phyloP scores from a whole-genome alignment of 2,329 filamentous ascomycete species.

The Xylariomycetidae sp. region DNA sequence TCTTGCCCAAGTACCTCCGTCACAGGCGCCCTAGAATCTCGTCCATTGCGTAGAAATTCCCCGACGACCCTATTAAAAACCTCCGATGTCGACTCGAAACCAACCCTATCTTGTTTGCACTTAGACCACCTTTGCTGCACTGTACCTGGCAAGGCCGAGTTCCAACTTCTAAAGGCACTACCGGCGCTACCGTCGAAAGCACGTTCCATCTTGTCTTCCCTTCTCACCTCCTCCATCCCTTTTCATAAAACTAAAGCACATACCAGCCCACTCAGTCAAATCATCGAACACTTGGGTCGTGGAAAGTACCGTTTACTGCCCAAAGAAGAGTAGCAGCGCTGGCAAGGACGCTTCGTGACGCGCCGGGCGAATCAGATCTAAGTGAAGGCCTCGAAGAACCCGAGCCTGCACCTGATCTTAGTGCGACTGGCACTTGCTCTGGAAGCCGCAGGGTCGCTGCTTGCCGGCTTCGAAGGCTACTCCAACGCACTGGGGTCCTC shows the following conservation, averaged over 20 bases:
- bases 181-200: slow-evolving; percentile 3
- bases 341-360: slow-evolving; percentile 10
- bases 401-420: slow-evolving; percentile 24
- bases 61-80: slow-evolving; percentile 21
- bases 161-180: too few relatives aligned
- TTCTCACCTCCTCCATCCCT: background rate
- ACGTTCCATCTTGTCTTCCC: slow-evolving; percentile 4
- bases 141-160: too few relatives aligned
- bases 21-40: slow-evolving; percentile 7
- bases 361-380: slow-evolving; percentile 13
- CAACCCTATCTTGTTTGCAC: slow-evolving; percentile 19
- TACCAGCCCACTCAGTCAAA: too few relatives aligned
- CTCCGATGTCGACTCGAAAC: slow-evolving; percentile 17
- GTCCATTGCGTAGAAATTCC: slow-evolving; percentile 11
- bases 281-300: too few relatives aligned
- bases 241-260: slow-evolving; percentile 1
- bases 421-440: slow-evolving; percentile 34
- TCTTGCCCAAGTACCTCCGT: slow-evolving; percentile 15
- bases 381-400: slow-evolving; percentile 7
- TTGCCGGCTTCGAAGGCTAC: slow-evolving; percentile 27
- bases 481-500: slow-evolving; percentile 34
- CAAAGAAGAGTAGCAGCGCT: too few relatives aligned
- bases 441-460: slow-evolving; percentile 34
- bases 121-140: too few relatives aligned
- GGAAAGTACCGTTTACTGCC: too few relatives aligned